Conservation (phyloP, 2,329 filamentous ascomycete genomes). For the Claviceps sp. region DNA sequence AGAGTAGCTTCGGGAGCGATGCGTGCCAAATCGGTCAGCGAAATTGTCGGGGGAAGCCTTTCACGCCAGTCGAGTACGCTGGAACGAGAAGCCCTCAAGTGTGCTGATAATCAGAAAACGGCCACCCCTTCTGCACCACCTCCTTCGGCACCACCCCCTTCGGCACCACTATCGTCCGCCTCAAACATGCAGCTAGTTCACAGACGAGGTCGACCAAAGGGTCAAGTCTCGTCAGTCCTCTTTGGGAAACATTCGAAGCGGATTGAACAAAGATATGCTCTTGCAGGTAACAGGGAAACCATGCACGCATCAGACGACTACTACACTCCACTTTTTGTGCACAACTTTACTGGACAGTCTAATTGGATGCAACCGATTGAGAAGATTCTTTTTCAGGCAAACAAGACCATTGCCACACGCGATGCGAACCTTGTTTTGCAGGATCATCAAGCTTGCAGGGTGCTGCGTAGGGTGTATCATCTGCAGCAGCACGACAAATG, state of each 20-base stretch:
- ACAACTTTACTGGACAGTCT: slow-evolving; percentile 40
- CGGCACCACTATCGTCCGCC: slow-evolving; percentile 24
- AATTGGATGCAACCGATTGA: slow-evolving; percentile 51
- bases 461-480: slow-evolving; percentile 76
- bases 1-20: slow-evolving; percentile 58
- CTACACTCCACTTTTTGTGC: slow-evolving; percentile 48
- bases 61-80: slow-evolving; percentile 22
- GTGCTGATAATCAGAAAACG: slow-evolving; percentile 22
- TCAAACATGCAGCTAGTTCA: slow-evolving; percentile 22
- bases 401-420: slow-evolving; percentile 78
- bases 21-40: slow-evolving; percentile 58
- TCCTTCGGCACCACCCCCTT: slow-evolving; percentile 23
- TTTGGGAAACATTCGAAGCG: slow-evolving; percentile 56
- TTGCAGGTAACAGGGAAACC: slow-evolving; percentile 26
- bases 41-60: slow-evolving; percentile 50
- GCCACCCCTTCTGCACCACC: slow-evolving; percentile 27
- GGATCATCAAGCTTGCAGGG: slow-evolving; percentile 77
- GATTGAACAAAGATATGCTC: slow-evolving; percentile 31
- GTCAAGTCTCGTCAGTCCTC: slow-evolving; percentile 59
- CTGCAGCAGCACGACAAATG: slow-evolving; percentile 85
- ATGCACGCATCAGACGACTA: slow-evolving; percentile 45
- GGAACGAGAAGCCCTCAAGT: slow-evolving; percentile 21
- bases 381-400: slow-evolving; percentile 65
- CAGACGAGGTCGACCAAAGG: slow-evolving; percentile 45
- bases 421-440: slow-evolving; percentile 74